These are phyloP conservation scores for Gynostemma pentaphyllum DNA, from an alignment of 306 rosid genomes.

Conservation along the genomic window DNA sequence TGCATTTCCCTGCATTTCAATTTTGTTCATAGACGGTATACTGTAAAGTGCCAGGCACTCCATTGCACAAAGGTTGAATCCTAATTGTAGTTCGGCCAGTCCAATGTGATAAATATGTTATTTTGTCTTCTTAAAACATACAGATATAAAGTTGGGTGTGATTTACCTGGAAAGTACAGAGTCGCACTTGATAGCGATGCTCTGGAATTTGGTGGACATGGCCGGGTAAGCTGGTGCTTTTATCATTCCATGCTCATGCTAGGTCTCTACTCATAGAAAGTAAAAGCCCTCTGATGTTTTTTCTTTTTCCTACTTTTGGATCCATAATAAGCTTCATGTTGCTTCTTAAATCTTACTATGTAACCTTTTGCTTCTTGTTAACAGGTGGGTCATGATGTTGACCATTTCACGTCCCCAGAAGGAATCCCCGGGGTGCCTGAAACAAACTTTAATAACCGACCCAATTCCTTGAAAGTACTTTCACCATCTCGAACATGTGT, in stretches of 20 bases:
- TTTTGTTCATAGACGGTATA: not conserved
- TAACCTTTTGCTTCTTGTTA: slow-evolving; percentile 10
- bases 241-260: slow-evolving; percentile 2
- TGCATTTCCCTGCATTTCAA: not conserved
- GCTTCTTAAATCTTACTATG: not conserved
- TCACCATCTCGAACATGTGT: slow-evolving; percentile 66
- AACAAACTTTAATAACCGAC: slow-evolving; percentile 86
- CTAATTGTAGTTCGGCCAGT: not conserved
- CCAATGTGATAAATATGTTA: not conserved
- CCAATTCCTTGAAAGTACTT: slow-evolving; percentile 82
- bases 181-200: slow-evolving; percentile 92
- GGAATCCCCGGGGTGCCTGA: slow-evolving; percentile 88
- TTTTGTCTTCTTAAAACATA: not conserved
- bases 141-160: slow-evolving; percentile 96
- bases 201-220: slow-evolving; percentile 73
- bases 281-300: not conserved
- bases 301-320: not conserved
- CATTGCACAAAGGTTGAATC: not conserved
- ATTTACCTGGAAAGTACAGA: slow-evolving; percentile 93
- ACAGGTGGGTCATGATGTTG: slow-evolving; percentile 66
- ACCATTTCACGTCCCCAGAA: slow-evolving; percentile 87
- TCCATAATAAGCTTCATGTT: not conserved
- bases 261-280: not conserved
- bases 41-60: not conserved
- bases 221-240: slow-evolving; percentile 59